Evolutionary conservation across 139 green algal species (phyloP).

Genomic region (Yamagishiella unicocca): DNA sequence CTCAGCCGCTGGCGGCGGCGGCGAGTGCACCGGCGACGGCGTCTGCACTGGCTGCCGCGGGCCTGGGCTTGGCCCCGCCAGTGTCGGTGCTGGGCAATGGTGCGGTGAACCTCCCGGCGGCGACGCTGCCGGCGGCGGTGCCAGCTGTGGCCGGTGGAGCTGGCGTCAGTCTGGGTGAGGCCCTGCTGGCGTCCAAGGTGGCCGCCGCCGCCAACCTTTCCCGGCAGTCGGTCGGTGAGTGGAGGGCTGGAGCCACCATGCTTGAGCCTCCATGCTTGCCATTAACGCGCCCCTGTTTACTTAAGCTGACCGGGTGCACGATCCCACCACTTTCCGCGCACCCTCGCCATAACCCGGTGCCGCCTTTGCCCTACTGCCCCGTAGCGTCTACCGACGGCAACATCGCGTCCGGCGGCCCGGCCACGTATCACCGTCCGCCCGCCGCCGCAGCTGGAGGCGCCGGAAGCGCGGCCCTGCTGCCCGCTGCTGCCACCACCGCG

Average conservation of each 20-base stretch:
- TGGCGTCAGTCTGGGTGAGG: not conserved
- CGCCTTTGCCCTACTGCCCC: not conserved
- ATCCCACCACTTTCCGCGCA: too few relatives aligned
- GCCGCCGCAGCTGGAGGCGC: not conserved
- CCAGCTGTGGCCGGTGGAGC: not conserved
- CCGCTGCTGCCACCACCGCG: not conserved
- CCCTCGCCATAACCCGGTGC: not conserved
- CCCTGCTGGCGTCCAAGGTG: conserved; percentile 27
- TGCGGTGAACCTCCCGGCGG: not conserved
- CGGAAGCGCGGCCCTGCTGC: not conserved
- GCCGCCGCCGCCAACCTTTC: conserved; percentile 28
- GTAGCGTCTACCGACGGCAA: conserved; percentile 9
- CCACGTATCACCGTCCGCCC: too few relatives aligned
- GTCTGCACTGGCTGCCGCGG: conserved; percentile 19
- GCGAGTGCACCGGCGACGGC: not conserved
- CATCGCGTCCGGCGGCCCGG: not conserved
- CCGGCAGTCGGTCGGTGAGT: conserved; percentile 5
- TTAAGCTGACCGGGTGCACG: too few relatives aligned
- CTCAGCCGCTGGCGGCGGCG: not conserved
- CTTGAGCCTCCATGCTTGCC: too few relatives aligned
- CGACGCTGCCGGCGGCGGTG: not conserved
- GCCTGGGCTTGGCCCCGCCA: too few relatives aligned
- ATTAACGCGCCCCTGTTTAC: too few relatives aligned
- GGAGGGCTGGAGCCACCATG: too few relatives aligned
- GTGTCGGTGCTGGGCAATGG: too few relatives aligned